Evolutionary conservation across 306 rosid species (phyloP), one percentile per base, ranked within the genome.

Genomic region (Rosa persica): DNA sequence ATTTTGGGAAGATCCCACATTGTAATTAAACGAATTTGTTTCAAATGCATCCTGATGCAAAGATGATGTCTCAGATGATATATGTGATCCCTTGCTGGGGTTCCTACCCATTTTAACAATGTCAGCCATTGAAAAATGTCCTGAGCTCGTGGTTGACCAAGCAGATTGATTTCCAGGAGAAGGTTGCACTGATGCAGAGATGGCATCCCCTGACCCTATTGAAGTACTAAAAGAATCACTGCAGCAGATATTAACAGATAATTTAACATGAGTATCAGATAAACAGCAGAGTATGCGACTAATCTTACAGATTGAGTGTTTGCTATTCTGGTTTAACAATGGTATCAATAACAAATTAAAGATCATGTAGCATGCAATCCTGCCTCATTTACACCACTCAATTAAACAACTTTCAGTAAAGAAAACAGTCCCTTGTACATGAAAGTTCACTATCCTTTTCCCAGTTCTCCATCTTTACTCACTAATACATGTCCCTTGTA

Each of bases 91-190:
- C 58, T 74, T 80, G 22, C 74, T 11, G 3, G 71, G 77, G 10
- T 79, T 60, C 62, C 30, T 85, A 62, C 91, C 94, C 87, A 88
- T 78, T 81, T 82, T 88, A 10, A 92, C 90, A 81, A 92, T 40
- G 74, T 92, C 94, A 64, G 91, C 94, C 91, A 87, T 88, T 65
- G 94, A 86, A 84, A 86, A 88, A 78, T 82, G 81, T 64, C 80
- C 90, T 57, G 68, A 85, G 74, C 79, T 84, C 72, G 66, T 81
- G 52, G 86, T 83, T 44, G 25, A 43, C 78, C 73, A 78, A 58
- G 78, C 23, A 74, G 89, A 77, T 61, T 80, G 80, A 79, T 67
- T 73, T 72, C 83, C 86, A 64, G 54, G 7, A 72, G 90, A 81
- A 68, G 82, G 81, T 78, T 82, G 84, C 47, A 78, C 25, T 27